A percentile compares a stretch with the other conserved stretches of the same genome.
phyloP scores from a whole-genome alignment of 805 yeast species.

The Starmera caribaea region DNA sequence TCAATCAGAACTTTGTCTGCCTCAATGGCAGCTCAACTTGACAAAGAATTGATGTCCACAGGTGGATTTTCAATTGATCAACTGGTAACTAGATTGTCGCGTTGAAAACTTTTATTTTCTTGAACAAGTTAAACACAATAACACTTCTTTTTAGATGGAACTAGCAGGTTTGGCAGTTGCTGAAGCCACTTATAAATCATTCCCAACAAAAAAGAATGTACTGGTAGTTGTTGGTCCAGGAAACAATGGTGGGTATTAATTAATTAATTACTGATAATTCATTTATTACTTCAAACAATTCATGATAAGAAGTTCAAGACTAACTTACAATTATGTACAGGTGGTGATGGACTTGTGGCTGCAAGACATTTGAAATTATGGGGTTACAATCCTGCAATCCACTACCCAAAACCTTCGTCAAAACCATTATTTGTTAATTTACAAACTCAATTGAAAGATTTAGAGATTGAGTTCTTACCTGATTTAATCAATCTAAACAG shows the following conservation, averaged over 20 bases:
- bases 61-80: slow-evolving; percentile 80
- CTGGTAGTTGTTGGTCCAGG: slow-evolving; percentile 90
- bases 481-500: slow-evolving; percentile 21
- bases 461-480: slow-evolving; percentile 50
- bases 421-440: slow-evolving; percentile 51
- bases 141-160: slow-evolving; percentile 55
- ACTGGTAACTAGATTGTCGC: slow-evolving; percentile 26
- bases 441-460: slow-evolving; percentile 53
- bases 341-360: slow-evolving; percentile 95
- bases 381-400: slow-evolving; percentile 69
- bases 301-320: neutral
- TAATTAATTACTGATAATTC: slow-evolving; percentile 72
- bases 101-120: neutral
- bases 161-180: slow-evolving; percentile 94
- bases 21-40: slow-evolving; percentile 63
- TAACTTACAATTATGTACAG: slow-evolving; percentile 12
- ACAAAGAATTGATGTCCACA: slow-evolving; percentile 78
- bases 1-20: slow-evolving; percentile 34
- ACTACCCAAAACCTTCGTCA: slow-evolving; percentile 64
- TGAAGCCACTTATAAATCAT: slow-evolving; percentile 62
- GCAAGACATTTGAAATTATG: slow-evolving; percentile 81
- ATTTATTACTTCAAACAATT: neutral
- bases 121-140: neutral
- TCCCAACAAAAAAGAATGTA: slow-evolving; percentile 43
- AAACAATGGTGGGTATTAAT: slow-evolving; percentile 88